These are phyloP conservation scores for Bombardia bombarda DNA, from an alignment of 495 filamentous ascomycete genomes.

Conservation along the genomic window DNA sequence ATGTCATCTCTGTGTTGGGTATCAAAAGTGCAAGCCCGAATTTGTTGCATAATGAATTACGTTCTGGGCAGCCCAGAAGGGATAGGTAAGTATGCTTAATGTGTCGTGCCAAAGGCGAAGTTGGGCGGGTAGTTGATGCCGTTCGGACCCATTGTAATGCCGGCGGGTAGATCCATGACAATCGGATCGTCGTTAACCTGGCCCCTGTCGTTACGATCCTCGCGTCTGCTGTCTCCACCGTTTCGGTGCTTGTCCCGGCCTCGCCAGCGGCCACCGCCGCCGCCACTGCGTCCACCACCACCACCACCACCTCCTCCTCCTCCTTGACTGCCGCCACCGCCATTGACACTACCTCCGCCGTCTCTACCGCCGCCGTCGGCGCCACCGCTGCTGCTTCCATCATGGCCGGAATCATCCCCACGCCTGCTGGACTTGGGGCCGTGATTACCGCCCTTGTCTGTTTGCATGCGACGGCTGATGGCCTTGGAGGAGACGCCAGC, in stretches of 20 bases:
- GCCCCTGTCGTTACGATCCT: conserved; percentile 26
- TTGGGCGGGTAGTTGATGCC: conserved; percentile 49
- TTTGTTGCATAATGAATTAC: too few species aligned
- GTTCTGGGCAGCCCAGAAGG: too few species aligned
- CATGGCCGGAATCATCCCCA: conserved; percentile 41
- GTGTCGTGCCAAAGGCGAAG: conserved; percentile 9
- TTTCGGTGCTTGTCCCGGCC: conserved; percentile 39
- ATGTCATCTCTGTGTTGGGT: too few species aligned
- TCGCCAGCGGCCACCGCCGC: conserved; percentile 29
- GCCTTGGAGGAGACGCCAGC: conserved; percentile 95
- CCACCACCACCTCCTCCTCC: conserved; percentile 32
- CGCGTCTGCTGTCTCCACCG: conserved; percentile 27
- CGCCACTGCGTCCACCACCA: conserved; percentile 32
- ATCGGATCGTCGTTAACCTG: conserved; percentile 44
- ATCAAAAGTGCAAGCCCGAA: too few species aligned
- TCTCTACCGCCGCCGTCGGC: conserved; percentile 31
- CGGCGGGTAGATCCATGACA: conserved; percentile 52
- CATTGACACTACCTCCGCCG: conserved; percentile 16
- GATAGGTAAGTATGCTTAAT: too few species aligned
- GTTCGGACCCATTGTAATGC: conserved; percentile 47
- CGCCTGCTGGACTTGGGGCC: conserved; percentile 63
- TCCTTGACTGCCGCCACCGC: conserved; percentile 33
- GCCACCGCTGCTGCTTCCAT: conserved; percentile 28
- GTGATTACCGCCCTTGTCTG: conserved; percentile 64
- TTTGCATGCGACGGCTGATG: conserved; percentile 75